Percentiles rank a stretch among this genome's conserved stretches.
Conservation (phyloP, 345 rosid genomes). For the Luvunga scandens region DNA sequence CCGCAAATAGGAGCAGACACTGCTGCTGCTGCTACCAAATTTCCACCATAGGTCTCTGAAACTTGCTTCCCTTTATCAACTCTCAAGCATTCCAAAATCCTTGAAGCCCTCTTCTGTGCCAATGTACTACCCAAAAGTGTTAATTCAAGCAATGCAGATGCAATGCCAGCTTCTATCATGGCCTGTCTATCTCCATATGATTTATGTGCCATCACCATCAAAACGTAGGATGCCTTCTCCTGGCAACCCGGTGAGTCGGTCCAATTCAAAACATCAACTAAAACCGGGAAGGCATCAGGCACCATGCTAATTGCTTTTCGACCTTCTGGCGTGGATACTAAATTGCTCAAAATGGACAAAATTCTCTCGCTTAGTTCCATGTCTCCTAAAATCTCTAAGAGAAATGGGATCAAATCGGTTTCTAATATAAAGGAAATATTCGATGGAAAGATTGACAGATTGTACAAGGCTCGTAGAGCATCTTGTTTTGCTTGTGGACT, state of each 20-base stretch:
- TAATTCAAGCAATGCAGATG: slow-evolving; percentile 77
- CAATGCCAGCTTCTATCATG: slow-evolving; percentile 91
- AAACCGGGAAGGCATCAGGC: slow-evolving; percentile 59
- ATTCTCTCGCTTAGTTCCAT: slow-evolving; percentile 91
- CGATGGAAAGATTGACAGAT: slow-evolving; percentile 65
- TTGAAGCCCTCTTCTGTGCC: slow-evolving; percentile 94
- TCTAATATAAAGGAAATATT: slow-evolving; percentile 61
- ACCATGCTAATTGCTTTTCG: slow-evolving; percentile 62
- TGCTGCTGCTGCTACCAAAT: slow-evolving; percentile 47
- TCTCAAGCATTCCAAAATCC: slow-evolving; percentile 77
- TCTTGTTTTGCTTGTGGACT: slow-evolving; percentile 79
- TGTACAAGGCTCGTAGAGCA: slow-evolving; percentile 83
- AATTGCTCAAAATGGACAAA: slow-evolving; percentile 80
- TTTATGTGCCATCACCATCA: slow-evolving; percentile 96
- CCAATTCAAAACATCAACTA: slow-evolving; percentile 93
- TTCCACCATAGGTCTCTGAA: slow-evolving; percentile 52
- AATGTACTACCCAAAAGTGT: slow-evolving; percentile 86
- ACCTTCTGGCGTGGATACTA: slow-evolving; percentile 77
- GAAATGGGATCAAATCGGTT: slow-evolving; percentile 54
- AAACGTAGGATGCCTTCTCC: slow-evolving; percentile 77
- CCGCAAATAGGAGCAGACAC: slow-evolving; percentile 91
- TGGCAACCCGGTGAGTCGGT: slow-evolving; percentile 88
- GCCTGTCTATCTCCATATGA: slow-evolving; percentile 79
- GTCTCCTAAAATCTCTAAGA: slow-evolving; percentile 67
- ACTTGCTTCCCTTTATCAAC: slow-evolving; percentile 92